phyloP scores from a whole-genome alignment of 2,329 filamentous ascomycete genomes.

The Calonectria henricotiae region DNA sequence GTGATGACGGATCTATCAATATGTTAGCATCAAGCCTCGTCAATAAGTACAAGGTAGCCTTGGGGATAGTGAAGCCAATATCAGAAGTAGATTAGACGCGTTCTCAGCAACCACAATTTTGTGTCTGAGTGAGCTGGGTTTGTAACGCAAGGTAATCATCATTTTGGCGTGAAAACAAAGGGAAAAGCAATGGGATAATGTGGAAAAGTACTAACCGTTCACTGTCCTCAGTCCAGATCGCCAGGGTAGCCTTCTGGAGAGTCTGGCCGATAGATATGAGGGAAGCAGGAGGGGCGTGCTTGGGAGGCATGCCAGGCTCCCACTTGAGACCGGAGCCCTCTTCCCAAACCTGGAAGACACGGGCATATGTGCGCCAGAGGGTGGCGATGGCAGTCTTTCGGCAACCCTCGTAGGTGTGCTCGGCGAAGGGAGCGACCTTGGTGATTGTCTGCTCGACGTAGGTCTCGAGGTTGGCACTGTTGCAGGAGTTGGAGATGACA shows the following conservation, averaged over 20 bases:
- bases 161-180: constrained; percentile 63
- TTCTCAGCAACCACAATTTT: constrained; percentile 90
- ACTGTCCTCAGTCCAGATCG: constrained; percentile 89
- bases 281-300: constrained; percentile 84
- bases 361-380: constrained; percentile 93
- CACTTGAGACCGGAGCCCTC: constrained; percentile 84
- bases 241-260: constrained; percentile 87
- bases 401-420: constrained; percentile 94
- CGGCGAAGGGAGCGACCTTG: constrained; percentile 83
- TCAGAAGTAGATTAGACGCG: constrained; percentile 67
- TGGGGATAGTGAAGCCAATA: constrained; percentile 47
- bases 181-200: constrained; percentile 40
- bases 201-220: constrained; percentile 82
- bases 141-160: constrained; percentile 93
- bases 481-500: constrained; percentile 88
- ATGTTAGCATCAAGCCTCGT: constrained; percentile 61
- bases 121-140: constrained; percentile 99
- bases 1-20: constrained; percentile 84
- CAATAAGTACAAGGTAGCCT: constrained; percentile 45
- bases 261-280: constrained; percentile 89
- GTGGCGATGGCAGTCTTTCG: constrained; percentile 93
- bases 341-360: constrained; percentile 90
- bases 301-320: constrained; percentile 88
- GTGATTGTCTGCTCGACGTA: constrained; percentile 93
- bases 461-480: constrained; percentile 79